Percentiles rank a stretch among this genome's conserved stretches.
Evolutionary conservation across 257 asterid species (phyloP).

Genomic region (Orobanche coerulescens): DNA sequence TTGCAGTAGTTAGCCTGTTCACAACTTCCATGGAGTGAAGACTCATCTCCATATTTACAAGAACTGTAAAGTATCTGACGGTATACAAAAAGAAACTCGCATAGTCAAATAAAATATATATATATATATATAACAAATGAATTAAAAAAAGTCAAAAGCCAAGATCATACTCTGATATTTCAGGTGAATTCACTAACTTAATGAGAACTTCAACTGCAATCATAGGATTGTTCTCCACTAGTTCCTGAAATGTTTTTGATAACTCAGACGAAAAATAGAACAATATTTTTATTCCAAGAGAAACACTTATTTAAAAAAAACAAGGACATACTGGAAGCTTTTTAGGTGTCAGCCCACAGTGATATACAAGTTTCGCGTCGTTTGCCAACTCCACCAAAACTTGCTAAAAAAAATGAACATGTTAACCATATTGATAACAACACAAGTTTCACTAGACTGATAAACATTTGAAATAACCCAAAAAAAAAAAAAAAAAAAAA

Average conservation of each 20-base stretch:
- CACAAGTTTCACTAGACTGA: background rate
- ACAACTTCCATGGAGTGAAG: conserved; percentile 99
- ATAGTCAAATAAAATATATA: background rate
- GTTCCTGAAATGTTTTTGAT: conserved; percentile 45
- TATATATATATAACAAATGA: background rate
- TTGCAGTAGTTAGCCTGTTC: conserved; percentile 91
- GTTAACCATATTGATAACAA: conserved; percentile 7
- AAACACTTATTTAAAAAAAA: background rate
- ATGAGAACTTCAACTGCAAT: conserved; percentile 90
- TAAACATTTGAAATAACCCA: background rate
- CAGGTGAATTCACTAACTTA: conserved; percentile 89
- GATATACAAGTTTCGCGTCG: conserved; percentile 93
- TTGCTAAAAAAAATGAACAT: conserved; percentile 44
- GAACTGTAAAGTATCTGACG: conserved; percentile 88
- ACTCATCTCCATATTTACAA: conserved; percentile 99
- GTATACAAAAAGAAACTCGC: conserved; percentile 17
- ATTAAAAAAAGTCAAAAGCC: conserved; percentile 16
- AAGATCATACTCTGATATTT: conserved; percentile 74
- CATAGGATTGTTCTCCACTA: conserved; percentile 95
- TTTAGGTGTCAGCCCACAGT: conserved; percentile 90
- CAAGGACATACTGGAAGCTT: conserved; percentile 78
- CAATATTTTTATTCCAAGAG: conserved; percentile 15
- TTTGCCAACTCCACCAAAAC: conserved; percentile 69
- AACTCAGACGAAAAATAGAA: conserved; percentile 18
- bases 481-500: too few relatives aligned